Evolutionary conservation across 2,329 filamentous ascomycete genomes (phyloP).

Genomic region (Sporothrix luriei): DNA sequence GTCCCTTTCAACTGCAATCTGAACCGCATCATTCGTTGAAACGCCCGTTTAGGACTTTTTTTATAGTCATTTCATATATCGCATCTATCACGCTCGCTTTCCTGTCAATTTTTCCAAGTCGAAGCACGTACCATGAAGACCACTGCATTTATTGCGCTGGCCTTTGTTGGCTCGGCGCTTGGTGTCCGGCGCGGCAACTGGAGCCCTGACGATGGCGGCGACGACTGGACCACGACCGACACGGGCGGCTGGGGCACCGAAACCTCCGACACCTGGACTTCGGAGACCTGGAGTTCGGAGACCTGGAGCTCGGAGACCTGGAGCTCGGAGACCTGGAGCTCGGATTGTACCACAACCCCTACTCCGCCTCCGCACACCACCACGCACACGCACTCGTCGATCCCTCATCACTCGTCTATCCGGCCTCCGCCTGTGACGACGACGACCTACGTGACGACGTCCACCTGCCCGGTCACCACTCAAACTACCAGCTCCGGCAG

Average conservation of each 20-base stretch:
- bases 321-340: background rate
- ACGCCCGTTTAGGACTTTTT: too few species aligned
- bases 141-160: background rate
- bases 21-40: too few species aligned
- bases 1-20: too few species aligned
- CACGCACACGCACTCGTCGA: background rate
- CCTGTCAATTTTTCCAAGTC: too few species aligned
- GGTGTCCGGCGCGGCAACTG: background rate
- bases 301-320: background rate
- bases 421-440: background rate
- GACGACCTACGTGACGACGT: background rate
- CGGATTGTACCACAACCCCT: background rate
- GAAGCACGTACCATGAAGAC: background rate
- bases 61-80: too few species aligned
- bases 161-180: background rate
- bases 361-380: background rate
- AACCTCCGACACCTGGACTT: background rate
- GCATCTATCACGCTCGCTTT: too few species aligned
- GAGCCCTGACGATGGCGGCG: background rate
- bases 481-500: background rate
- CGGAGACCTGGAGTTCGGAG: background rate
- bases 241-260: background rate
- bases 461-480: background rate
- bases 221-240: background rate
- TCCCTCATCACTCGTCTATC: background rate